Evolutionary conservation across 2,329 filamentous ascomycete species (phyloP).

Genomic region (Blastomyces emzantsi): DNA sequence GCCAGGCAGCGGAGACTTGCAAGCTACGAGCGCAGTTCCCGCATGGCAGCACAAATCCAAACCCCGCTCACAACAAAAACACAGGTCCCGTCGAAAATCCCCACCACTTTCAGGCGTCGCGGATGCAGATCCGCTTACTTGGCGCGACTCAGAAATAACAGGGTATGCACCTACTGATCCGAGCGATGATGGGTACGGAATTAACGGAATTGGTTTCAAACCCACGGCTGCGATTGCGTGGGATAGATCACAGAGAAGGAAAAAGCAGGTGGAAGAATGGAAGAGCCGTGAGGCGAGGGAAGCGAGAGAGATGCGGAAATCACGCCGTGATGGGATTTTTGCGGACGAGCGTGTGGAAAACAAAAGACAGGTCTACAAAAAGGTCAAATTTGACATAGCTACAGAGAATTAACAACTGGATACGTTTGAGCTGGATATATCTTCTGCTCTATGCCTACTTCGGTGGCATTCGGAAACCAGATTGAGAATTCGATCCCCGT

Average conservation of each 20-base stretch:
- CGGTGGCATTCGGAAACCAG: background rate
- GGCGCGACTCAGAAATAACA: constrained; percentile 55
- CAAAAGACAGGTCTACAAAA: constrained; percentile 29
- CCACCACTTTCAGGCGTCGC: constrained; percentile 25
- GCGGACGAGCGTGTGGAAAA: constrained; percentile 21
- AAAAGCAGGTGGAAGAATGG: constrained; percentile 53
- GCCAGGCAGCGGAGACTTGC: background rate
- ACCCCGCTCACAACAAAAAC: constrained; percentile 22
- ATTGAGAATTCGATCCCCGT: constrained; percentile 1
- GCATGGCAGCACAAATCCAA: constrained; percentile 19
- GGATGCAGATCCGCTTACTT: constrained; percentile 35
- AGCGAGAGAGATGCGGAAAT: constrained; percentile 48
- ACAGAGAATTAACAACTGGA: constrained; percentile 2
- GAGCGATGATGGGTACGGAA: constrained; percentile 53
- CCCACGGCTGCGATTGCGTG: constrained; percentile 52
- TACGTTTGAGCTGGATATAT: background rate
- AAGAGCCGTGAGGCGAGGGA: constrained; percentile 50
- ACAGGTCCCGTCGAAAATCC: constrained; percentile 25
- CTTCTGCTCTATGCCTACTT: background rate
- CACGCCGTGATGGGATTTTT: constrained; percentile 36
- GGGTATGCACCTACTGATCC: constrained; percentile 49
- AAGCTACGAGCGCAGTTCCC: constrained; percentile 10
- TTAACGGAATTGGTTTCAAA: constrained; percentile 56
- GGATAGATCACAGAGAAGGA: constrained; percentile 46
- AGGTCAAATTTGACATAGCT: constrained; percentile 33